phyloP scores from a whole-genome alignment of 495 filamentous ascomycete genomes.

The Jackrogersella multiformis region DNA sequence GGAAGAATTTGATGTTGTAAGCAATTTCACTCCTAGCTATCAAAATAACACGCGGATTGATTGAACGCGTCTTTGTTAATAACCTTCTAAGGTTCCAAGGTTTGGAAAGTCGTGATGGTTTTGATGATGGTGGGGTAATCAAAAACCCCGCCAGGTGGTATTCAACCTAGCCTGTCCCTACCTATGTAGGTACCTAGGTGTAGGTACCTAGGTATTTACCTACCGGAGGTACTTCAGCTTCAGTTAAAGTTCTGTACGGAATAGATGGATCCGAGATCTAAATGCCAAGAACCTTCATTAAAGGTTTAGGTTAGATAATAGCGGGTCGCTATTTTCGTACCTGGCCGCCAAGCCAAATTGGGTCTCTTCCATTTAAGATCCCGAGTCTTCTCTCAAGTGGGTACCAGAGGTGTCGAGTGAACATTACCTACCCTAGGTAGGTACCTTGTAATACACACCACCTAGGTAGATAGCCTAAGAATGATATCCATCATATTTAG shows the following conservation, averaged over 20 bases:
- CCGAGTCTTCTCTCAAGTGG: neutral
- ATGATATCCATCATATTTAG: too few species aligned
- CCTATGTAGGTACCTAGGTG: neutral
- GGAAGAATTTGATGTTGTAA: neutral
- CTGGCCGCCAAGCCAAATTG: conserved; percentile 10
- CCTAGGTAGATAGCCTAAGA: too few species aligned
- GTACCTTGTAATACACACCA: too few species aligned
- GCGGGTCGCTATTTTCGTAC: conserved; percentile 2
- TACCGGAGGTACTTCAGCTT: too few species aligned
- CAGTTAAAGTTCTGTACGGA: too few species aligned
- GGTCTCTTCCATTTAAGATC: neutral
- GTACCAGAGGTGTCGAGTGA: too few species aligned
- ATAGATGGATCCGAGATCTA: too few species aligned
- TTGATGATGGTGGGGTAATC: conserved; percentile 5
- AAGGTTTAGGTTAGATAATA: conserved; percentile 3
- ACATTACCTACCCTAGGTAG: too few species aligned
- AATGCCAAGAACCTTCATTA: conserved; percentile 10
- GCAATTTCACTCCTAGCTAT: neutral
- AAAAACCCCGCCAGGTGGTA: neutral
- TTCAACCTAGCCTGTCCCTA: too few species aligned
- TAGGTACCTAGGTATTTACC: neutral
- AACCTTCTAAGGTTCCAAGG: neutral
- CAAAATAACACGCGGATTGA: too few species aligned
- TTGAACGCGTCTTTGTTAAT: neutral
- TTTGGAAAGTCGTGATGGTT: neutral